A percentile compares a stretch with the other conserved stretches of the same genome.
phyloP scores from a whole-genome alignment of 495 filamentous ascomycete genomes.

The Xylaria bambusicola region DNA sequence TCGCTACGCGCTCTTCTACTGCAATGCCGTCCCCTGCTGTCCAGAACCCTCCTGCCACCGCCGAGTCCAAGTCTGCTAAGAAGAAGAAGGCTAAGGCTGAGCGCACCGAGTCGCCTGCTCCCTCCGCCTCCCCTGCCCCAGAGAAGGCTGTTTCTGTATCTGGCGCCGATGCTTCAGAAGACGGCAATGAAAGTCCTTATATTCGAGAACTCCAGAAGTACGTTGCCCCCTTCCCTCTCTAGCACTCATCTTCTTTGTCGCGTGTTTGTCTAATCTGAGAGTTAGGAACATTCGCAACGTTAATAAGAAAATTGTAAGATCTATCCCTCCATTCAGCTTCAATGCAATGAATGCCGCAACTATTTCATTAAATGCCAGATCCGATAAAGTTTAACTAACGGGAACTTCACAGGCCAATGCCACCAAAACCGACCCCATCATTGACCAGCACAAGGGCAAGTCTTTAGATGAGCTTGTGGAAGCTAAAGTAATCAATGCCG shows the following conservation, averaged over 20 bases:
- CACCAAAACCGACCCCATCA: constrained; percentile 73
- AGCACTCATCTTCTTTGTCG: neutral
- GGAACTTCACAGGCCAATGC: constrained; percentile 63
- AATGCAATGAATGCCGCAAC: constrained; percentile 2
- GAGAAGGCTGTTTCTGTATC: constrained; percentile 41
- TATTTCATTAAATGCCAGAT: neutral
- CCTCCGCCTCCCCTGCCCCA: constrained; percentile 41
- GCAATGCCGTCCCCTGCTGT: constrained; percentile 53
- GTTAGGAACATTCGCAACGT: constrained; percentile 79
- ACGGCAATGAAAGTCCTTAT: constrained; percentile 66
- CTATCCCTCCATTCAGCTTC: constrained; percentile 8
- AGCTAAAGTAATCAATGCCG: constrained; percentile 82
- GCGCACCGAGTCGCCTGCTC: constrained; percentile 50
- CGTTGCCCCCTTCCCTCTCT: constrained; percentile 32
- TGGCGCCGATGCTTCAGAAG: constrained; percentile 51
- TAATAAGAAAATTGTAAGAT: constrained; percentile 83
- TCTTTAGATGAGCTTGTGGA: constrained; percentile 82
- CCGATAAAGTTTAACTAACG: neutral
- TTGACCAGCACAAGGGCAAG: constrained; percentile 74
- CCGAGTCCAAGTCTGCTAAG: constrained; percentile 63
- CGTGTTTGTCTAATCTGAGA: constrained; percentile 32
- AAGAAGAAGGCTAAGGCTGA: constrained; percentile 75
- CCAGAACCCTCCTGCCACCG: constrained; percentile 51
- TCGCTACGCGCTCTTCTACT: constrained; percentile 19
- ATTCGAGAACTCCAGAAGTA: constrained; percentile 87